Evolutionary conservation across 805 yeast genomes (phyloP), one percentile per base, ranked within the genome.

Genomic region (Metschnikowia sp.): DNA sequence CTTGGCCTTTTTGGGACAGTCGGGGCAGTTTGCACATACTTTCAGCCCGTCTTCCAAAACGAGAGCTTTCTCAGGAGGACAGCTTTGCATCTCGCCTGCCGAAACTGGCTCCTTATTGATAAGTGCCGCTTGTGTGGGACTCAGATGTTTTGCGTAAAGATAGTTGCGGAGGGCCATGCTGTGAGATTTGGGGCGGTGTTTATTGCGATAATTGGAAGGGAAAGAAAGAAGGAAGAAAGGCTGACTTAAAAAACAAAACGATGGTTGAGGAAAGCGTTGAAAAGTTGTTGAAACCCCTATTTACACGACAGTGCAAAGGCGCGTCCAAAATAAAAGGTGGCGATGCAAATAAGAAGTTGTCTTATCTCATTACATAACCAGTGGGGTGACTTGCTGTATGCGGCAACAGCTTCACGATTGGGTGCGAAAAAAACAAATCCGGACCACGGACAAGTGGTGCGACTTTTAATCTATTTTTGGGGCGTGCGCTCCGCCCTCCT

Each of bases 121-220:
- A 15, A 50, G 52, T 30, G 55, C 57, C 13, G 51, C 44, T n/a
- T 48, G 53, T 10, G 31, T 43, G n/a, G 56, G 47, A 44, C 56
- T 61, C 50, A 51, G 59, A 50, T 70, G 74, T 44, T 70, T 70
- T 8, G 75, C 73, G 49, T 70, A 70, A 40, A 70, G 49, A 51
- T 70, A 70, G 50, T 70, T 66, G 59, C 74, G 64, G 41, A 70
- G 62, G n/a, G 74, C 75, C 75, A 70, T 70, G 32, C 7, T 22
- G 26, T 2, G 26, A 22, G 26, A 22, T 22, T 22, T 22, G 26
- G 26, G 26, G 26, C 26, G 26, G 26, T 7, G 26, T 4, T 22
- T 22, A 22, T 22, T 22, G 26, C 26, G 11, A 32, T 11, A 32
- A 6, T 11, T 32, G 11, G 11, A 32, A 32, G 11, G 11, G 33